These are phyloP conservation scores for Priceomyces haplophilus DNA, from an alignment of 805 yeast genomes.

Conservation along the genomic window DNA sequence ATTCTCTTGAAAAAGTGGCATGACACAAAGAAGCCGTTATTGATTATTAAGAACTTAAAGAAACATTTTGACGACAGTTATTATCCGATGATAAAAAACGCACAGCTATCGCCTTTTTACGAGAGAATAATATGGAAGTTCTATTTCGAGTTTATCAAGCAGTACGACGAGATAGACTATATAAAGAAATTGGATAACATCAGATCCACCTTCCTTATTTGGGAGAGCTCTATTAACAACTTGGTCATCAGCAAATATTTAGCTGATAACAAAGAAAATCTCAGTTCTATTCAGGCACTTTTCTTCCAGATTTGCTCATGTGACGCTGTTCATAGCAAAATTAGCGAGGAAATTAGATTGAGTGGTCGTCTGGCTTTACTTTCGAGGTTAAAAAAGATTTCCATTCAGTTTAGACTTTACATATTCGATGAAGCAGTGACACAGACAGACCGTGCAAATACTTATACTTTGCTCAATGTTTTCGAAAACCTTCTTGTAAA, in stretches of 20 bases:
- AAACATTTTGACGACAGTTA: conserved; percentile 23
- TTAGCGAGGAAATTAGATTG: conserved; percentile 7
- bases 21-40: conserved; percentile 30
- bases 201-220: conserved; percentile 31
- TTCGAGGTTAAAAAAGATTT: conserved; percentile 29
- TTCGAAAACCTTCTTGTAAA: conserved; percentile 13
- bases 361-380: conserved; percentile 15
- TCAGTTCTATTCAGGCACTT: conserved; percentile 22
- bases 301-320: conserved; percentile 23
- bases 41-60: conserved; percentile 28
- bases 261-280: conserved; percentile 11
- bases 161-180: conserved; percentile 18
- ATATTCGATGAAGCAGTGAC: conserved; percentile 10
- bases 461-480: conserved; percentile 13
- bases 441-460: conserved; percentile 32
- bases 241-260: conserved; percentile 16
- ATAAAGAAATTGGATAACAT: conserved; percentile 20
- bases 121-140: conserved; percentile 43
- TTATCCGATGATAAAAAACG: conserved; percentile 20
- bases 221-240: conserved; percentile 31
- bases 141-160: conserved; percentile 30
- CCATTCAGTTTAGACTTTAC: conserved; percentile 30
- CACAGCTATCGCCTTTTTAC: conserved; percentile 31
- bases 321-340: conserved; percentile 12
- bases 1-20: conserved; percentile 35